phyloP scores from a whole-genome alignment of 106 monocot genomes.

The Agapanthus africanus region DNA sequence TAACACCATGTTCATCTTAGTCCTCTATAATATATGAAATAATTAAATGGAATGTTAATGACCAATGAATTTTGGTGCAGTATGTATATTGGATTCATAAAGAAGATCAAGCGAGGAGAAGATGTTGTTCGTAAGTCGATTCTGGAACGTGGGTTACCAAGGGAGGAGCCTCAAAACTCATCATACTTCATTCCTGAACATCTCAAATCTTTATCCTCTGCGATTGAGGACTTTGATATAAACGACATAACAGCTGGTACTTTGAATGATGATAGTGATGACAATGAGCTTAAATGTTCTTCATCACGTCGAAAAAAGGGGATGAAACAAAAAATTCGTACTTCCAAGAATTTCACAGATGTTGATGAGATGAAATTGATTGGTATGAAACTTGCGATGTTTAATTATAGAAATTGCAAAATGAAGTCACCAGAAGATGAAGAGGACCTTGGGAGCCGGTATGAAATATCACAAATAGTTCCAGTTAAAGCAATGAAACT shows the following conservation, averaged over 20 bases:
- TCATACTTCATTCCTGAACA: neutral
- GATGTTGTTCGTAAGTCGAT: constrained; percentile 8
- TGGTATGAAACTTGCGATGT: constrained; percentile 20
- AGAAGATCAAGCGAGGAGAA: constrained; percentile 11
- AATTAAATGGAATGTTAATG: neutral
- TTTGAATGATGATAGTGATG: neutral
- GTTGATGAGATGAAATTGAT: constrained; percentile 15
- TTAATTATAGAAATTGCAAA: neutral
- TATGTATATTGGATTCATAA: constrained; percentile 18
- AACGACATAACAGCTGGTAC: neutral
- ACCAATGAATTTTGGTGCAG: neutral
- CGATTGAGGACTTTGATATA: neutral
- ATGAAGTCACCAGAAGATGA: constrained; percentile 4
- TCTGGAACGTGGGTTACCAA: constrained; percentile 2
- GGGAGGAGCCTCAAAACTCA: neutral
- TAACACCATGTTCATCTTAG: neutral
- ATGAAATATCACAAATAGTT: constrained; percentile 11
- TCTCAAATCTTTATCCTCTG: neutral
- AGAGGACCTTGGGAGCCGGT: neutral
- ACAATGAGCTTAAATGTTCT: neutral
- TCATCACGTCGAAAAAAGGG: neutral
- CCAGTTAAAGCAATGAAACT: constrained; percentile 7
- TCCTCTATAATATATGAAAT: neutral
- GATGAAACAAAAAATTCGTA: constrained; percentile 1
- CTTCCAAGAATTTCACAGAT: neutral